Evolutionary conservation across 208 protist species (phyloP).

Genomic region (Zelonia costaricensis): DNA sequence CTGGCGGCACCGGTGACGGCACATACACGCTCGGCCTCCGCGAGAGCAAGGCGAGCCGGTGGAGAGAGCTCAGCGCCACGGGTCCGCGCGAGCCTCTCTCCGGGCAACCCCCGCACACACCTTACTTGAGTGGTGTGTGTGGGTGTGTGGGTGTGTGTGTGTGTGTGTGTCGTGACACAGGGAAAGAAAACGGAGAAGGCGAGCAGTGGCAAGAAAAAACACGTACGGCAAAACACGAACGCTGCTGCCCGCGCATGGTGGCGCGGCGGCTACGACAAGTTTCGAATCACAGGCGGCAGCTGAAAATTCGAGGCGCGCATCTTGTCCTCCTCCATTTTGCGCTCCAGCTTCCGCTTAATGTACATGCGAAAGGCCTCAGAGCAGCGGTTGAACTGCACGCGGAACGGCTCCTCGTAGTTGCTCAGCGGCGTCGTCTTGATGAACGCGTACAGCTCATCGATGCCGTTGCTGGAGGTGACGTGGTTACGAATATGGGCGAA

Average conservation of each 20-base stretch:
- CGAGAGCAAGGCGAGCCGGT: too few relatives aligned
- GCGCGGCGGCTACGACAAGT: slow-evolving; percentile 28
- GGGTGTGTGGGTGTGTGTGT: not conserved
- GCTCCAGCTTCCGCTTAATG: slow-evolving; percentile 82
- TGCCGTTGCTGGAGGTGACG: slow-evolving; percentile 65
- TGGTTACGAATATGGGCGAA: slow-evolving; percentile 84
- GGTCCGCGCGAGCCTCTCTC: too few relatives aligned
- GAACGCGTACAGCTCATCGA: slow-evolving; percentile 77
- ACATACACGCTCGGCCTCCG: too few relatives aligned
- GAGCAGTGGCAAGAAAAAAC: not conserved
- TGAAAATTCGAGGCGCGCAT: slow-evolving; percentile 32
- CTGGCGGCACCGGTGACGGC: too few relatives aligned
- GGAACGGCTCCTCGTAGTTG: slow-evolving; percentile 61
- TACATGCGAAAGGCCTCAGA: slow-evolving; percentile 85
- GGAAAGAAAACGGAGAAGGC: not conserved
- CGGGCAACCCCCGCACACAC: too few relatives aligned
- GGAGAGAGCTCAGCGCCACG: too few relatives aligned
- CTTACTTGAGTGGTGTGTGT: not conserved
- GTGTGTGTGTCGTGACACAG: not conserved
- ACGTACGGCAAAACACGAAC: not conserved
- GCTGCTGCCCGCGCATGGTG: too few relatives aligned
- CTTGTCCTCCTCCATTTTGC: slow-evolving; percentile 56
- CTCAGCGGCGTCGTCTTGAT: slow-evolving; percentile 28
- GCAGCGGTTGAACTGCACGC: slow-evolving; percentile 78
- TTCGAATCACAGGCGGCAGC: slow-evolving; percentile 47